Conservation (phyloP, 768 basidiomycete genomes). For the Trametopsis cervina region DNA sequence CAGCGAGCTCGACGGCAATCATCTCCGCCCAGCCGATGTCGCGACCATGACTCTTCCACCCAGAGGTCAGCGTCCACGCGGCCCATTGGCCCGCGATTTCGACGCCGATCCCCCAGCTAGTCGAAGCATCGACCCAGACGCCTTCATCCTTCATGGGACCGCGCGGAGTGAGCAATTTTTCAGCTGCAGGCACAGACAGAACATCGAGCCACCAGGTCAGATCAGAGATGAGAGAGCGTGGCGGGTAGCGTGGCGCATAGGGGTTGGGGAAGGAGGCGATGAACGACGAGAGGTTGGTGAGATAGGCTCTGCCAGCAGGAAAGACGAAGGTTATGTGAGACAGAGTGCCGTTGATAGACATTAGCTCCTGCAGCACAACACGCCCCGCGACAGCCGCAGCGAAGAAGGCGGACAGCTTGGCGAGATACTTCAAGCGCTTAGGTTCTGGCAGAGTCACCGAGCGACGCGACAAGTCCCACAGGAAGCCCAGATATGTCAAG, state of each 20-base stretch:
- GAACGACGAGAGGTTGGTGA: conserved; percentile 16
- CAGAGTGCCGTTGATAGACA: conserved; percentile 16
- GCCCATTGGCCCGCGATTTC: conserved; percentile 23
- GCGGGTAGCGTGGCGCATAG: conserved; percentile 11
- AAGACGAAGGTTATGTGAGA: conserved; percentile 25
- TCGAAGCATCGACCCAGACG: conserved; percentile 32
- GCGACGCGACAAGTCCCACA: conserved; percentile 25
- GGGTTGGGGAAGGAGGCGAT: conserved; percentile 13
- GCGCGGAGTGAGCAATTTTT: conserved; percentile 11
- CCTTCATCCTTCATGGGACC: conserved; percentile 17
- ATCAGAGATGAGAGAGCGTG: conserved; percentile 14
- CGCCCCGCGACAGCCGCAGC: neutral
- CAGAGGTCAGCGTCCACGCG: conserved; percentile 25
- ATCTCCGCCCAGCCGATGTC: conserved; percentile 36
- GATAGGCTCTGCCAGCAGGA: conserved; percentile 23
- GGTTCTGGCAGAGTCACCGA: conserved; percentile 20
- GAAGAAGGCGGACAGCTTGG: neutral
- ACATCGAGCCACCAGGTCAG: conserved; percentile 17
- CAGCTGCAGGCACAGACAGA: conserved; percentile 15
- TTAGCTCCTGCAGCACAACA: neutral
- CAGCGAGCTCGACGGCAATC: conserved; percentile 30
- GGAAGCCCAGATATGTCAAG: neutral
- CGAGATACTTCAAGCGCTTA: conserved; percentile 16
- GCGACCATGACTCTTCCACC: conserved; percentile 9
- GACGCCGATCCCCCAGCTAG: conserved; percentile 30